Percentiles rank a stretch among this genome's conserved stretches.
Conservation (phyloP, 345 rosid genomes). For the Brassica cretica region DNA sequence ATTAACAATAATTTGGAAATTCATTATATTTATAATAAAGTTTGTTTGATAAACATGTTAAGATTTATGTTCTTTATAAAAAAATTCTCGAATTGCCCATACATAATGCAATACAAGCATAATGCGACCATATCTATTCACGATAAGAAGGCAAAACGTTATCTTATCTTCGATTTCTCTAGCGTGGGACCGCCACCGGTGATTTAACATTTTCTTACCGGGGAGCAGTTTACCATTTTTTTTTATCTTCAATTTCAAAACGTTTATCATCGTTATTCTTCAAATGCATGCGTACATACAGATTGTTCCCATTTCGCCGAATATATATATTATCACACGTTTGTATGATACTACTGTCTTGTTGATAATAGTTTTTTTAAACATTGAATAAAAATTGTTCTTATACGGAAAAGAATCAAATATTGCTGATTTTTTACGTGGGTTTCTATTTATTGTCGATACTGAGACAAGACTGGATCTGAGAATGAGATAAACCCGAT, state of each 20-base stretch:
- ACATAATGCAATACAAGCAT: slow-evolving; percentile 5
- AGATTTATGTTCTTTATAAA: background rate
- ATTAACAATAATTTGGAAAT: background rate
- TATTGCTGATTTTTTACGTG: background rate
- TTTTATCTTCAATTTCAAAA: background rate
- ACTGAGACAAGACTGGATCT: background rate
- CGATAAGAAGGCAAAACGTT: slow-evolving; percentile 11
- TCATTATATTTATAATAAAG: background rate
- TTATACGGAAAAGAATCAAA: background rate
- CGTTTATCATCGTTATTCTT: background rate
- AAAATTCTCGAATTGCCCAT: background rate
- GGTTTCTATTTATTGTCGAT: background rate
- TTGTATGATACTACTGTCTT: background rate
- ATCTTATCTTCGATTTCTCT: slow-evolving; percentile 24
- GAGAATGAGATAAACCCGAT: background rate
- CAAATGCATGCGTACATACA: slow-evolving; percentile 9
- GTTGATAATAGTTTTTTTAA: background rate
- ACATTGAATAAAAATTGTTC: background rate
- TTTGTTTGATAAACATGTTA: background rate
- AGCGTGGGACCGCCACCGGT: too few relatives aligned
- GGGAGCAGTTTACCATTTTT: too few relatives aligned
- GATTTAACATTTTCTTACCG: too few relatives aligned
- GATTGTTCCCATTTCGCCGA: background rate
- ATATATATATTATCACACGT: background rate
- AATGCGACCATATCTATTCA: background rate